phyloP scores from a whole-genome alignment of 495 filamentous ascomycete species.

The Penicillium manginii region DNA sequence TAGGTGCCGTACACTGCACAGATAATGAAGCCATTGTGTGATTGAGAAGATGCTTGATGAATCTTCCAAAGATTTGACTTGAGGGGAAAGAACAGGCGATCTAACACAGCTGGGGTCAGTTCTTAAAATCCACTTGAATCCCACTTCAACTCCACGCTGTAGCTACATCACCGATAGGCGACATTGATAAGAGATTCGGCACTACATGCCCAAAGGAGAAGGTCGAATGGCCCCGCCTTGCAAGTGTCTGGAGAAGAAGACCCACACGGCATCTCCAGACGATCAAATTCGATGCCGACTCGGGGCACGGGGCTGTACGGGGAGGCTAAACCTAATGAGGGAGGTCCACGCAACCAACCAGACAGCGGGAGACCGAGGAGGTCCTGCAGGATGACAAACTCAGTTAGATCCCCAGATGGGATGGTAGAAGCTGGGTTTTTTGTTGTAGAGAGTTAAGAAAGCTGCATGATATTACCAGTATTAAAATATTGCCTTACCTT shows the following conservation, averaged over 20 bases:
- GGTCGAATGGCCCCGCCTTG: slow-evolving; percentile 9
- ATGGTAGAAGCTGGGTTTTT: too few species aligned
- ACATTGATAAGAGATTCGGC: slow-evolving; percentile 22
- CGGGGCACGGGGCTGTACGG: neutral
- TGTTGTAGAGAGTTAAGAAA: too few species aligned
- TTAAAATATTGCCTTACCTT: too few species aligned
- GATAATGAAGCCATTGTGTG: slow-evolving; percentile 28
- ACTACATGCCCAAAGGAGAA: slow-evolving; percentile 27
- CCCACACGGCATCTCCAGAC: slow-evolving; percentile 25
- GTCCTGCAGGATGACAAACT: neutral
- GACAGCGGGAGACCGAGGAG: neutral
- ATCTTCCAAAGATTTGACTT: slow-evolving; percentile 1
- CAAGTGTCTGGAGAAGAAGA: slow-evolving; percentile 13
- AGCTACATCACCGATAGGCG: slow-evolving; percentile 15
- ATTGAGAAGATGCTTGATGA: neutral
- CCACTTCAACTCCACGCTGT: slow-evolving; percentile 2
- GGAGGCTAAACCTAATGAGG: slow-evolving; percentile 21
- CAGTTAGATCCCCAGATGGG: too few species aligned
- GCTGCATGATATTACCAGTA: too few species aligned
- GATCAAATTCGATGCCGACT: slow-evolving; percentile 8
- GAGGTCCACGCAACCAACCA: slow-evolving; percentile 26
- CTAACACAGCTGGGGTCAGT: slow-evolving; percentile 19
- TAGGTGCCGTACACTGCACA: slow-evolving; percentile 56
- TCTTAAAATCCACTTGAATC: slow-evolving; percentile 19
- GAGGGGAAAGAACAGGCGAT: slow-evolving; percentile 13